Evolutionary conservation across 106 monocot genomes (phyloP).

Genomic region (Acorus calamus): DNA sequence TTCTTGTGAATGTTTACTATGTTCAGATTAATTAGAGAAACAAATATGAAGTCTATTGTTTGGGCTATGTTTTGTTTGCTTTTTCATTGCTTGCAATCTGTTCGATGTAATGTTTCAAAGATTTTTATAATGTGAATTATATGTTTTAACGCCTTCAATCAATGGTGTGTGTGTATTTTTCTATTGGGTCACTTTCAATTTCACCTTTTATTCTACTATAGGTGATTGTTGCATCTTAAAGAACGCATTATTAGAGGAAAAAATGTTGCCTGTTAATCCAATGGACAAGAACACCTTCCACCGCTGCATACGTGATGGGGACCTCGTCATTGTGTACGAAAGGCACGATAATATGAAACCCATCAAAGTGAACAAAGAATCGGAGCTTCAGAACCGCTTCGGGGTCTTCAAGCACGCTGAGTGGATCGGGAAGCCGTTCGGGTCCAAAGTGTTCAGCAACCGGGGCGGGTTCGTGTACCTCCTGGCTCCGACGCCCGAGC

Average conservation of each 20-base stretch:
- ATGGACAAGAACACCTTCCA: slow-evolving; percentile 34
- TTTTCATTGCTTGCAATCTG: too few species aligned
- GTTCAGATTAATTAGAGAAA: too few species aligned
- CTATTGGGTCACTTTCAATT: too few species aligned
- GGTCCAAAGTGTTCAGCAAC: slow-evolving; percentile 59
- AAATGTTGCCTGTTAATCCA: slow-evolving; percentile 30
- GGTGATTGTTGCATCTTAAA: too few species aligned
- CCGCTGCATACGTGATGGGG: slow-evolving; percentile 46
- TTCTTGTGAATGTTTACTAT: too few species aligned
- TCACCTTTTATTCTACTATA: too few species aligned
- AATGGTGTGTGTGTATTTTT: too few species aligned
- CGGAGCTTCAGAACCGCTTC: slow-evolving; percentile 71
- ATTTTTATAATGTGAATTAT: too few species aligned
- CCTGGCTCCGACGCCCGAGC: slow-evolving; percentile 78
- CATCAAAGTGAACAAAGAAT: slow-evolving; percentile 32
- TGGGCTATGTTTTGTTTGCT: too few species aligned
- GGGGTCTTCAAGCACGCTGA: slow-evolving; percentile 89
- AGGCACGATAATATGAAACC: slow-evolving; percentile 79
- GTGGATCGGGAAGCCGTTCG: slow-evolving; percentile 84
- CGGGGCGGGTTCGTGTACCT: slow-evolving; percentile 75
- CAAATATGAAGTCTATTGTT: too few species aligned
- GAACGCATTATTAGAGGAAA: background rate
- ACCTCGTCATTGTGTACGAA: slow-evolving; percentile 89
- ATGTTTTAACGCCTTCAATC: too few species aligned
- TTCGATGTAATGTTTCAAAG: too few species aligned